Evolutionary conservation across 2,329 filamentous ascomycete genomes (phyloP).

Genomic region (Cladophialophora immunda): DNA sequence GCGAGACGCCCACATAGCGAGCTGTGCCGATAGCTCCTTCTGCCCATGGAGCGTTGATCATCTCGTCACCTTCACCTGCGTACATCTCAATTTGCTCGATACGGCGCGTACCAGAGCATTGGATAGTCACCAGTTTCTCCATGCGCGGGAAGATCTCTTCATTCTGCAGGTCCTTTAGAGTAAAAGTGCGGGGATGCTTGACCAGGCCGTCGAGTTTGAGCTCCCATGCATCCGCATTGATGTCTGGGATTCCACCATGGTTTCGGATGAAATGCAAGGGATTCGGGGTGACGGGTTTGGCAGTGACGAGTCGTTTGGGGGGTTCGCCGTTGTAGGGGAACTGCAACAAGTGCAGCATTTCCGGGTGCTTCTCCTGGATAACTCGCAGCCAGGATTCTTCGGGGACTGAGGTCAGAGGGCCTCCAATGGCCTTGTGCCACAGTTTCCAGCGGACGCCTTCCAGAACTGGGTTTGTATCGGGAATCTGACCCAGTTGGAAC

Average conservation of each 20-base stretch:
- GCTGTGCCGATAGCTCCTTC: constrained; percentile 75
- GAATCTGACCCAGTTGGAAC: constrained; percentile 65
- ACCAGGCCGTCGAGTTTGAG: constrained; percentile 69
- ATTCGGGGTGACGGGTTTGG: constrained; percentile 67
- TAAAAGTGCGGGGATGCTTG: constrained; percentile 64
- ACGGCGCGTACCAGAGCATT: constrained; percentile 74
- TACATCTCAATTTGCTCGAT: constrained; percentile 74
- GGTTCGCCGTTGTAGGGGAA: constrained; percentile 73
- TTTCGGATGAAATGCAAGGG: constrained; percentile 73
- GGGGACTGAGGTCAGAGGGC: constrained; percentile 57
- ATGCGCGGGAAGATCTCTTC: constrained; percentile 68
- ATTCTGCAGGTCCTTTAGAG: constrained; percentile 67
- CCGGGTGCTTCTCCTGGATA: constrained; percentile 64
- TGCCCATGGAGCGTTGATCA: constrained; percentile 62
- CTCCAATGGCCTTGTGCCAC: constrained; percentile 65
- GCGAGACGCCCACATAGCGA: constrained; percentile 67
- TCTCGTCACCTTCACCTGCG: constrained; percentile 72
- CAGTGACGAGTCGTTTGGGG: constrained; percentile 65
- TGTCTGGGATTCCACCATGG: constrained; percentile 74
- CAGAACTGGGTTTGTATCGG: constrained; percentile 66
- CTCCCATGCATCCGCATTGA: constrained; percentile 64
- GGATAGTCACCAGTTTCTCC: constrained; percentile 68
- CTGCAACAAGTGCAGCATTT: constrained; percentile 69
- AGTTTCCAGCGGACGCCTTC: constrained; percentile 65
- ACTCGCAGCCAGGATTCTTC: constrained; percentile 68